Evolutionary conservation across 2,329 filamentous ascomycete species (phyloP).

Genomic region (Monosporascus sp.): DNA sequence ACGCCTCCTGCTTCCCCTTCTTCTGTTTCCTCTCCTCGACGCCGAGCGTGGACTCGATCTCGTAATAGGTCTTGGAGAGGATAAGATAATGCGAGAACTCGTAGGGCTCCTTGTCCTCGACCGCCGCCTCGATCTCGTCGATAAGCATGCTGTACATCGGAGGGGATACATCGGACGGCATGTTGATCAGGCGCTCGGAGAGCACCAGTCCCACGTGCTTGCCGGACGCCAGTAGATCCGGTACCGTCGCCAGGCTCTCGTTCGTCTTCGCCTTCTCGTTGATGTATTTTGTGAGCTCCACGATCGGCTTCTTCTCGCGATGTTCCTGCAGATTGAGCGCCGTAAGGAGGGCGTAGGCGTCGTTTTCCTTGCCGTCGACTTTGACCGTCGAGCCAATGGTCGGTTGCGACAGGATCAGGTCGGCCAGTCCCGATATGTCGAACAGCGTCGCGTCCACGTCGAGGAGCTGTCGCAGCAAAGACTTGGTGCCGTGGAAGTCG

Average conservation of each 20-base stretch:
- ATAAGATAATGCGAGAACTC: constrained; percentile 90
- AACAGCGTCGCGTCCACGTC: constrained; percentile 82
- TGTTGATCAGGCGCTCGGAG: constrained; percentile 93
- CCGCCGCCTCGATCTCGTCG: constrained; percentile 82
- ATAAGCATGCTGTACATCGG: constrained; percentile 93
- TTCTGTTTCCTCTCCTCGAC: constrained; percentile 61
- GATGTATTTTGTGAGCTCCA: constrained; percentile 68
- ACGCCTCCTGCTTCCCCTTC: constrained; percentile 57
- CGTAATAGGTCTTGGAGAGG: constrained; percentile 85
- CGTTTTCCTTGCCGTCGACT: constrained; percentile 88
- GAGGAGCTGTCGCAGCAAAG: constrained; percentile 82
- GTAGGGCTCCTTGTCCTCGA: constrained; percentile 89
- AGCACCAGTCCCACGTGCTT: constrained; percentile 76
- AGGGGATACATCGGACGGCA: constrained; percentile 86
- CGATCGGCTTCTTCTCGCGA: constrained; percentile 66
- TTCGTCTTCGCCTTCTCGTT: constrained; percentile 47
- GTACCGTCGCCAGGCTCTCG: constrained; percentile 50
- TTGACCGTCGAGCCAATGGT: constrained; percentile 92
- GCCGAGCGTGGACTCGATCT: constrained; percentile 77
- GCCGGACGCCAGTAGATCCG: constrained; percentile 49
- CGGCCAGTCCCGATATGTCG: constrained; percentile 79
- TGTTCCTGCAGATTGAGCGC: constrained; percentile 79
- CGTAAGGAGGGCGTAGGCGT: constrained; percentile 89
- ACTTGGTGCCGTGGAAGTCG: constrained; percentile 94
- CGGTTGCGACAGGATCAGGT: constrained; percentile 81